Base-by-base conservation (phyloP, 805 yeast genomes). In the Candida montana region DNA sequence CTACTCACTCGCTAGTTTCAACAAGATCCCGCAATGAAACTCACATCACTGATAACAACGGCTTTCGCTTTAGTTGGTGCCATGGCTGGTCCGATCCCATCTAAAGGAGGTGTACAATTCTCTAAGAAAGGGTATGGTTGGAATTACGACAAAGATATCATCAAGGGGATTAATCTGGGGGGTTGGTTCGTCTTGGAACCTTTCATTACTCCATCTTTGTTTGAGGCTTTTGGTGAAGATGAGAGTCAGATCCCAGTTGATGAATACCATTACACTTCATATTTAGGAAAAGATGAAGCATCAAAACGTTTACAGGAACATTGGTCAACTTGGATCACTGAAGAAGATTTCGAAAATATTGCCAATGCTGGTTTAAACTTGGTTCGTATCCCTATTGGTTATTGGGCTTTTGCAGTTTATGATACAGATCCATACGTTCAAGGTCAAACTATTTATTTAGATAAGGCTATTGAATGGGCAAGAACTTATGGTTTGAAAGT, bases 341-440 rank as follows among this genome's bases (percentile, higher is more conserved):
- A 80, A 51, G 55, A 65, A 4, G 88, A 82, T 58, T 77, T 82
- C 47, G 52, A 58, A 21, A 63, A 67, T 31, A 80, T 81, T 24
- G 67, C 66, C 39, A 52, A 53, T 4, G 65, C 64, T 50, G 88
- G 87, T 0, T 71, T 82, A 47, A 81, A 83, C 53, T 66, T 81
- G 55, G 87, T 83, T n/a, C 64, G 93, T 37, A 71, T 85, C 29
- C 93, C 93, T 1, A 73, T 83, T 37, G 96, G 96, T 10, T 90
- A 90, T 67, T 91, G 98, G 98, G 96, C 96, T 9, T 87, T 85
- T 61, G 57, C 71, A 36, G 55, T 63, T 7, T 66, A 76, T 34
- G 74, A 69, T 17, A 68, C 68, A 40, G 97, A 90, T 59, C 96
- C 97, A 3, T 90, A 87, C 55, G 93, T 88, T 27, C 78, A 74